phyloP scores from a whole-genome alignment of 495 filamentous ascomycete species.

The Trichocladium uniseriatum region DNA sequence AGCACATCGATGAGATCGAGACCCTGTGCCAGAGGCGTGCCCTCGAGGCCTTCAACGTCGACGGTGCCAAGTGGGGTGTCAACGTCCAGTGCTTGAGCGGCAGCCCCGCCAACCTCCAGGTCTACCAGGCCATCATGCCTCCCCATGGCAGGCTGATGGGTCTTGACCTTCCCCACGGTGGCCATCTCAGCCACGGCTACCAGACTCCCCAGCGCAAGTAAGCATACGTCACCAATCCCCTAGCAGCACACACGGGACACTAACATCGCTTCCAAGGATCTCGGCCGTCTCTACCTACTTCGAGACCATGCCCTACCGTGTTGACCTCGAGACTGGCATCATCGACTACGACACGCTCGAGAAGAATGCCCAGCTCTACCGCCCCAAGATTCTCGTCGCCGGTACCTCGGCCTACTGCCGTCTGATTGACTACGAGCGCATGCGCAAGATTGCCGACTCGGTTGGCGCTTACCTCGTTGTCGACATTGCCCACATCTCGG shows the following conservation, averaged over 20 bases:
- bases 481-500: constrained; percentile 99
- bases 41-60: constrained; percentile 81
- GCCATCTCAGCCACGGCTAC: constrained; percentile 96
- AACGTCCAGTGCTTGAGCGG: constrained; percentile 94
- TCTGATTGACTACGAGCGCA: constrained; percentile 91
- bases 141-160: constrained; percentile 96
- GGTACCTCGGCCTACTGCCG: constrained; percentile 99
- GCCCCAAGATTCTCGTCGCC: constrained; percentile 90
- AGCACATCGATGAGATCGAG: constrained; percentile 97
- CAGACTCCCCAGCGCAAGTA: constrained; percentile 88
- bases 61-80: constrained; percentile 90
- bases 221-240: constrained; percentile 23
- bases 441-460: constrained; percentile 93
- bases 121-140: constrained; percentile 97
- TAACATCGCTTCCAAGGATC: constrained; percentile 48
- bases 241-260: neutral
- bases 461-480: constrained; percentile 91
- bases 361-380: constrained; percentile 86
- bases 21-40: constrained; percentile 92
- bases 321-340: constrained; percentile 83
- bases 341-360: constrained; percentile 95
- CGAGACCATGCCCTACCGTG: constrained; percentile 88
- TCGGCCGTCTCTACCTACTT: constrained; percentile 92
- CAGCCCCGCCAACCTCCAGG: constrained; percentile 92
- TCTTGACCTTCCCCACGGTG: constrained; percentile 92